Evolutionary conservation across 495 filamentous ascomycete species (phyloP).

Genomic region (Xylaria venustula): DNA sequence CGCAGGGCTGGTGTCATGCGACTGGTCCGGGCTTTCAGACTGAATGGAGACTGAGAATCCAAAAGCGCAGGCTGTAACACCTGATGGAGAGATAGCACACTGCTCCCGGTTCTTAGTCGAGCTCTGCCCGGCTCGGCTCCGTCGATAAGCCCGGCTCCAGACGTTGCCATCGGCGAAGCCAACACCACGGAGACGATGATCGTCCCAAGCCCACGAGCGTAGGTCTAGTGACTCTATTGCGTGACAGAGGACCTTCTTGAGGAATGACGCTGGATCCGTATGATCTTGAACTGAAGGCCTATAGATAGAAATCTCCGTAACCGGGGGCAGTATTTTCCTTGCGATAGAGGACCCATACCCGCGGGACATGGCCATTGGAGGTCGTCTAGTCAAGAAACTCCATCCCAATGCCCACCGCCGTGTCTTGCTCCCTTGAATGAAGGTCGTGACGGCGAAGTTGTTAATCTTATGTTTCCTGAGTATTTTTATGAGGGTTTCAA

Average conservation of each 20-base stretch:
- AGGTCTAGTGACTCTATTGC: constrained; percentile 56
- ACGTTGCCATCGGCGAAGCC: constrained; percentile 43
- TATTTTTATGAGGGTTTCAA: constrained; percentile 59
- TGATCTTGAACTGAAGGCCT: constrained; percentile 35
- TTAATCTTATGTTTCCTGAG: constrained; percentile 58
- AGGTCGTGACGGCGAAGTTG: constrained; percentile 82
- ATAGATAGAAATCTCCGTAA: constrained; percentile 19
- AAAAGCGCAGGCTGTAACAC: constrained; percentile 26
- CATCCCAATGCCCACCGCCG: constrained; percentile 85
- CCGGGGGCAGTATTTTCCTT: constrained; percentile 56
- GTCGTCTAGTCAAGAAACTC: constrained; percentile 73
- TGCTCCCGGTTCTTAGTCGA: constrained; percentile 27
- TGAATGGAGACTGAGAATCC: constrained; percentile 44
- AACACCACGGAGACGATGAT: constrained; percentile 26
- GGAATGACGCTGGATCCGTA: constrained; percentile 42
- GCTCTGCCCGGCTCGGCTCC: constrained; percentile 45
- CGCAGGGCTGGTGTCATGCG: constrained; percentile 13
- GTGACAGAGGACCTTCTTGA: constrained; percentile 53
- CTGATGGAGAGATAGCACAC: constrained; percentile 1
- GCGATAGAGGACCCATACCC: constrained; percentile 52
- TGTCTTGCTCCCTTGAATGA: constrained; percentile 78
- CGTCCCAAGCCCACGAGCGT: constrained; percentile 50
- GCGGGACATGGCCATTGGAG: constrained; percentile 57
- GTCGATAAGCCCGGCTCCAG: constrained; percentile 51
- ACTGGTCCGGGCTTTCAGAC: neutral